A percentile compares a stretch with the other conserved stretches of the same genome.
Conservation (phyloP, 768 basidiomycete genomes). For the Nevesoporus exiguus region DNA sequence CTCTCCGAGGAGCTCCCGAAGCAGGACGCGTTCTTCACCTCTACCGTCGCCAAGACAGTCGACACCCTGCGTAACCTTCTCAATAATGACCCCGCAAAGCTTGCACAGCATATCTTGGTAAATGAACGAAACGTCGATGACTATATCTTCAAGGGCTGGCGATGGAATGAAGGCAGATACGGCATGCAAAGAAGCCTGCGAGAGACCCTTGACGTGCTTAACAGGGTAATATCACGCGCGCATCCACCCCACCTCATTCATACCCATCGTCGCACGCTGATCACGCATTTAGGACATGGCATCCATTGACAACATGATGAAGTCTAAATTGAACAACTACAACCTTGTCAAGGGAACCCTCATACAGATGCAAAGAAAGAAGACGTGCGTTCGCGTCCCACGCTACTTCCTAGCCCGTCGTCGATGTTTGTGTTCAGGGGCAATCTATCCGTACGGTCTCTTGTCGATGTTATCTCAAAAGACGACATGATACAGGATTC, state of each 20-base stretch:
- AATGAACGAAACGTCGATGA: conserved; percentile 78
- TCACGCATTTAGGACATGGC: conserved; percentile 67
- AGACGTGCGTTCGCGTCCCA: conserved; percentile 54
- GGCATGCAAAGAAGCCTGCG: conserved; percentile 74
- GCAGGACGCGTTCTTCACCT: conserved; percentile 83
- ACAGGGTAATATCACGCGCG: conserved; percentile 55
- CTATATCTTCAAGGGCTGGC: conserved; percentile 80
- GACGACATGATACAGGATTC: conserved; percentile 84
- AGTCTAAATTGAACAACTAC: conserved; percentile 86
- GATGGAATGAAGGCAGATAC: conserved; percentile 93
- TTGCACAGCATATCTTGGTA: conserved; percentile 71
- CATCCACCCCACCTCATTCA: conserved; percentile 17
- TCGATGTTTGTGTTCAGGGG: conserved; percentile 51
- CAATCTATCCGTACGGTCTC: conserved; percentile 87
- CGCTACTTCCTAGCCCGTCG: conserved; percentile 2
- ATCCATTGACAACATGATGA: conserved; percentile 93
- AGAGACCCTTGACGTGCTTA: conserved; percentile 82
- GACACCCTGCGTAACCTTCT: conserved; percentile 89
- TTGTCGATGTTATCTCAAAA: conserved; percentile 79
- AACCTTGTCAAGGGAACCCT: conserved; percentile 92
- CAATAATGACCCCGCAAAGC: conserved; percentile 79
- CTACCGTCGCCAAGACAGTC: conserved; percentile 85
- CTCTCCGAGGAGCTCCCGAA: conserved; percentile 94
- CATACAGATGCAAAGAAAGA: conserved; percentile 90
- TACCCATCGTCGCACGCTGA: conserved; percentile 20